Percentiles rank a stretch among this genome's conserved stretches.
These are phyloP conservation scores for Trametes meyenii DNA, from an alignment of 768 basidiomycete species.

Conservation along the genomic window DNA sequence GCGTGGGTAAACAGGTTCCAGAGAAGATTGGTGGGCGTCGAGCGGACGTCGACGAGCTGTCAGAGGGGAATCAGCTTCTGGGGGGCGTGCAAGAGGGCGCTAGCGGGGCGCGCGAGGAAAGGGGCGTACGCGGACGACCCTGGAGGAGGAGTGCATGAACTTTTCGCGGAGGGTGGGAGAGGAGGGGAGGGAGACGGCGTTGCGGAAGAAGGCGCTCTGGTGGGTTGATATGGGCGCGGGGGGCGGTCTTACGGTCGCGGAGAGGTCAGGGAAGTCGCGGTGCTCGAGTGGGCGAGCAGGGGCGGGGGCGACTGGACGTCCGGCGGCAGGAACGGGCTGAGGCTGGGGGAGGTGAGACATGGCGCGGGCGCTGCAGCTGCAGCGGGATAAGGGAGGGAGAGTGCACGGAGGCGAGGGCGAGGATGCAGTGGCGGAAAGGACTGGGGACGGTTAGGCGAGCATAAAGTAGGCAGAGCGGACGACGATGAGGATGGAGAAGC, in stretches of 20 bases:
- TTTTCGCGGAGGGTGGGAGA: constrained; percentile 12
- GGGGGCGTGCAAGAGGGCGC: neutral
- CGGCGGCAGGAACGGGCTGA: constrained; percentile 4
- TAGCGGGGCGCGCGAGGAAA: neutral
- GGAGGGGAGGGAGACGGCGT: constrained; percentile 17
- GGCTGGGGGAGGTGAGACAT: constrained; percentile 12
- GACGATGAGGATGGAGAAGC: neutral
- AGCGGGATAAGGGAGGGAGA: neutral
- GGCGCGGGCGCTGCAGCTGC: neutral
- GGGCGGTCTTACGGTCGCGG: constrained; percentile 11
- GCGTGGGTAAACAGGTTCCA: constrained; percentile 22
- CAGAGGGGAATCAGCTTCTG: neutral
- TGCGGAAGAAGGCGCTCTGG: constrained; percentile 5
- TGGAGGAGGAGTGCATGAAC: constrained; percentile 11
- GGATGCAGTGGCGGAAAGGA: neutral
- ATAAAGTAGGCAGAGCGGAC: neutral
- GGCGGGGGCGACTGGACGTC: neutral
- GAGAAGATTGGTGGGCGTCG: constrained; percentile 19
- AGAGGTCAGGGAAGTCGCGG: constrained; percentile 15
- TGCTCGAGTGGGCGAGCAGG: constrained; percentile 5
- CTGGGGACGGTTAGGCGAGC: neutral
- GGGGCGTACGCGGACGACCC: constrained; percentile 18
- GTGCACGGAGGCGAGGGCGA: neutral
- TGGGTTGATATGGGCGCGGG: constrained; percentile 12
- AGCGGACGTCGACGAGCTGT: constrained; percentile 18